phyloP scores from a whole-genome alignment of 768 basidiomycete genomes.

The Hygrocybe punicea region DNA sequence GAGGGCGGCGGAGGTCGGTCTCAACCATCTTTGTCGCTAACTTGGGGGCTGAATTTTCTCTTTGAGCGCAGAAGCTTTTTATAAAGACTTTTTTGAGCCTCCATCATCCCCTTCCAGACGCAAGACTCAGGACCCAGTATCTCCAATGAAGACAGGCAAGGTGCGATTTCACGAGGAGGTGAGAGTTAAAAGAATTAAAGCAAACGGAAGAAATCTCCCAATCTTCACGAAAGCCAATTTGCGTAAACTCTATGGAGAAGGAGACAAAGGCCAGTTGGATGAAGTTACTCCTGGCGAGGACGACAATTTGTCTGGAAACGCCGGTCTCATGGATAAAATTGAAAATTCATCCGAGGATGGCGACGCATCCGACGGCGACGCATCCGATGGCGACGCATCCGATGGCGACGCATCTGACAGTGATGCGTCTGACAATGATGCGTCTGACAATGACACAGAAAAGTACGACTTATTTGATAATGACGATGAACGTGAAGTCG shows the following conservation, averaged over 20 bases:
- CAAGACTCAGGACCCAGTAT: slow-evolving; percentile 18
- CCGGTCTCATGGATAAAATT: no score
- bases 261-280: slow-evolving; percentile 38
- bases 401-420: no score
- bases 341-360: slow-evolving; percentile 25
- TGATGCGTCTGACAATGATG: slow-evolving; percentile 21
- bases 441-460: slow-evolving; percentile 41
- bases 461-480: slow-evolving; percentile 61
- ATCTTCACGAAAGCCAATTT: slow-evolving; percentile 33
- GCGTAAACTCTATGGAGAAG: slow-evolving; percentile 27
- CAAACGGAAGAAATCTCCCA: slow-evolving; percentile 63
- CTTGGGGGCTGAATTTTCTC: neutral
- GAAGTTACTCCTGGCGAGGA: slow-evolving; percentile 24
- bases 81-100: slow-evolving; percentile 78
- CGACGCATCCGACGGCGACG: slow-evolving; percentile 28
- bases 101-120: slow-evolving; percentile 43
- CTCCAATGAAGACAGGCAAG: slow-evolving; percentile 33
- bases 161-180: slow-evolving; percentile 84
- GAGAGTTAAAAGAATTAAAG: slow-evolving; percentile 74
- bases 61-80: slow-evolving; percentile 53
- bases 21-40: neutral
- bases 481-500: slow-evolving; percentile 23
- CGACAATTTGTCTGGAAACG: slow-evolving; percentile 5
- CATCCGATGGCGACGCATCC: slow-evolving; percentile 19
- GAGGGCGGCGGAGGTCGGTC: slow-evolving; percentile 41